phyloP scores from a whole-genome alignment of 345 rosid genomes.

The Schrenkiella parvula region DNA sequence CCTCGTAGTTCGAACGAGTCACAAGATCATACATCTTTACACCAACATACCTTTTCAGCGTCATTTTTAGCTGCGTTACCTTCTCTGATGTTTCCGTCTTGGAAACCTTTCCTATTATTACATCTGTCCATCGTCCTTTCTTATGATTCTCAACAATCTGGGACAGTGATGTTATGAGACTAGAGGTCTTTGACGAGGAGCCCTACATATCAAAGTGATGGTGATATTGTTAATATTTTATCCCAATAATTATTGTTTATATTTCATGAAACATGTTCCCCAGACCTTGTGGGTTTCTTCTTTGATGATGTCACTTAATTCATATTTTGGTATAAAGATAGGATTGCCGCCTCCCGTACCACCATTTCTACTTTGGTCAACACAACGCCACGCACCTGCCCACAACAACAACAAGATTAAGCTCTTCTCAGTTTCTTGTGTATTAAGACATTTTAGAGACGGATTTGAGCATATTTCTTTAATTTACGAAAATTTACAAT shows the following conservation, averaged over 20 bases:
- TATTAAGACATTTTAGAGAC: not conserved
- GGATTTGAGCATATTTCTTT: not conserved
- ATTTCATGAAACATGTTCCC: not conserved
- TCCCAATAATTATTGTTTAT: not conserved
- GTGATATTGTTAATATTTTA: not conserved
- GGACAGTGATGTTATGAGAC: slow-evolving; percentile 5
- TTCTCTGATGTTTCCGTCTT: not conserved
- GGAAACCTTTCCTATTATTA: not conserved
- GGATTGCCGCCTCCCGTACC: not conserved
- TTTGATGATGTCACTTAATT: slow-evolving; percentile 4
- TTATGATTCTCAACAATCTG: not conserved
- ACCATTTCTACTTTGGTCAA: slow-evolving; percentile 1
- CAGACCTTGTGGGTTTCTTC: not conserved
- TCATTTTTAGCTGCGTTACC: not conserved
- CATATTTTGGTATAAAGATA: slow-evolving; percentile 8
- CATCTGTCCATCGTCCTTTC: not conserved
- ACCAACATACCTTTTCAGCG: not conserved
- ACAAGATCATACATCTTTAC: not conserved
- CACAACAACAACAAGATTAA: not conserved
- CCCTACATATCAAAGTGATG: not conserved
- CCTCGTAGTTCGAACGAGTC: not conserved
- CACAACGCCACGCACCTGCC: slow-evolving; percentile 6
- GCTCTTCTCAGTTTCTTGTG: not conserved
- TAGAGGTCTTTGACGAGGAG: slow-evolving; percentile 5
- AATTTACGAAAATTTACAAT: not conserved